A percentile compares a stretch with the other conserved stretches of the same genome.
Conservation (phyloP, 2,329 filamentous ascomycete genomes). For the Albifimbria verrucaria region DNA sequence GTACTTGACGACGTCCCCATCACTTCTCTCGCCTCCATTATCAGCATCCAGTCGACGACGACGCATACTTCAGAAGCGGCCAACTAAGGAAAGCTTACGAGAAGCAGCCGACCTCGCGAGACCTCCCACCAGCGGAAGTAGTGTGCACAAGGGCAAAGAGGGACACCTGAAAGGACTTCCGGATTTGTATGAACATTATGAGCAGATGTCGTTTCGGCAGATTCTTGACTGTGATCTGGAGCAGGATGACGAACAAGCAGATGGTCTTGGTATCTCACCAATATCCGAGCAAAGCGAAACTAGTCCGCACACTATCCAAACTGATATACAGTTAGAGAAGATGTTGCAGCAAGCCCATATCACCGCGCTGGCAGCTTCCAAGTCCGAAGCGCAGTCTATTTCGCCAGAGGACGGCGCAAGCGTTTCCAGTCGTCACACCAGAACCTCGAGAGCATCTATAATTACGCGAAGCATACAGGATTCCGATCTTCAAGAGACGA, state of each 20-base stretch:
- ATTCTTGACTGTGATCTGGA: constrained; percentile 26
- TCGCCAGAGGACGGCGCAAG: constrained; percentile 44
- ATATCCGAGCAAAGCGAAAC: constrained; percentile 7
- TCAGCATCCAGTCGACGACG: constrained; percentile 21
- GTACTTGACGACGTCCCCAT: constrained; percentile 38
- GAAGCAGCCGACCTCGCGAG: constrained; percentile 16
- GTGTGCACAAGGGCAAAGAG: constrained; percentile 10
- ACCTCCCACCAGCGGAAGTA: constrained; percentile 22
- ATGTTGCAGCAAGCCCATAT: constrained; percentile 22
- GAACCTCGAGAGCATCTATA: constrained; percentile 51
- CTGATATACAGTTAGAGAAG: constrained; percentile 8
- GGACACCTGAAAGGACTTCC: constrained; percentile 38
- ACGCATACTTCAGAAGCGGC: constrained; percentile 29
- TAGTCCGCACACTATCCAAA: not conserved
- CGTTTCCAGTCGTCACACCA: constrained; percentile 53
- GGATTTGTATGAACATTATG: constrained; percentile 56
- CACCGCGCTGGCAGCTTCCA: constrained; percentile 18
- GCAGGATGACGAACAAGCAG: constrained; percentile 12
- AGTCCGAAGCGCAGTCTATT: constrained; percentile 23
- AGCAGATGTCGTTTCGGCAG: constrained; percentile 50
- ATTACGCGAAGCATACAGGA: constrained; percentile 46
- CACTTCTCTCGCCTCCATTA: constrained; percentile 35
- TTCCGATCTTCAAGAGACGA: constrained; percentile 51
- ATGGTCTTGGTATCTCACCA: constrained; percentile 9
- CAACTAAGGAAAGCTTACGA: constrained; percentile 36